Conservation (phyloP, 208 protist genomes). For the Paratrypanosoma confusum region DNA sequence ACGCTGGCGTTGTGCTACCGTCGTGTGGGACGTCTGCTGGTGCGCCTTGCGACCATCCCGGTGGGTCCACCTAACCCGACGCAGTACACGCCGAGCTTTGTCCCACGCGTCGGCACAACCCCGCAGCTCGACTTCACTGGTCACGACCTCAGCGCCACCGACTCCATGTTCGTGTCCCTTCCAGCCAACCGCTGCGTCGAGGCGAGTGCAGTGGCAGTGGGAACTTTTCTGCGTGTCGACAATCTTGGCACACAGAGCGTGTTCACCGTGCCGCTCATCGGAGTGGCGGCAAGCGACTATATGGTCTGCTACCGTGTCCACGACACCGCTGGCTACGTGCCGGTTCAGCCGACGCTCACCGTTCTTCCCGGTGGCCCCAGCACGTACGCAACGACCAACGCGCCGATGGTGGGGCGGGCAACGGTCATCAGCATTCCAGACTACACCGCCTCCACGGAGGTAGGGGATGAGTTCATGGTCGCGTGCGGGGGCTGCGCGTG, state of each 20-base stretch:
- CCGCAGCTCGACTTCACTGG: constrained; percentile 66
- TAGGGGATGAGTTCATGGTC: constrained; percentile 44
- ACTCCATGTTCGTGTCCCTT: constrained; percentile 52
- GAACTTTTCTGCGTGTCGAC: constrained; percentile 20
- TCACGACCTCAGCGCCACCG: constrained; percentile 24
- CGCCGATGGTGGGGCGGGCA: constrained; percentile 69
- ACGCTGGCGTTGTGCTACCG: constrained; percentile 74
- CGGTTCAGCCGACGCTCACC: constrained; percentile 25
- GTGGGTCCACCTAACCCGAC: constrained; percentile 56
- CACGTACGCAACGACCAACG: constrained; percentile 51
- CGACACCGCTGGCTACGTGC: constrained; percentile 34
- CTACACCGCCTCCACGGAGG: constrained; percentile 8
- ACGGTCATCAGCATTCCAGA: constrained; percentile 38
- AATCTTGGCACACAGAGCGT: constrained; percentile 11
- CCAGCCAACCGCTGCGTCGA: constrained; percentile 28
- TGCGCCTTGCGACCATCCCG: constrained; percentile 31
- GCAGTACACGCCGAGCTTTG: constrained; percentile 56
- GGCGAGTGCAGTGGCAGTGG: constrained; percentile 31
- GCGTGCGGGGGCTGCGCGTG: constrained; percentile 64
- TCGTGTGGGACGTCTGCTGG: constrained; percentile 34
- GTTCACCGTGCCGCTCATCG: constrained; percentile 38
- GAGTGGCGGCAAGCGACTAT: constrained; percentile 21
- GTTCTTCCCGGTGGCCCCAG: constrained; percentile 50
- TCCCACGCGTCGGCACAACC: constrained; percentile 63
- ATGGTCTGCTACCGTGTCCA: constrained; percentile 67